Percentiles rank a stretch among this genome's conserved stretches.
phyloP scores from a whole-genome alignment of 306 rosid species.

The Medicago lupulina region DNA sequence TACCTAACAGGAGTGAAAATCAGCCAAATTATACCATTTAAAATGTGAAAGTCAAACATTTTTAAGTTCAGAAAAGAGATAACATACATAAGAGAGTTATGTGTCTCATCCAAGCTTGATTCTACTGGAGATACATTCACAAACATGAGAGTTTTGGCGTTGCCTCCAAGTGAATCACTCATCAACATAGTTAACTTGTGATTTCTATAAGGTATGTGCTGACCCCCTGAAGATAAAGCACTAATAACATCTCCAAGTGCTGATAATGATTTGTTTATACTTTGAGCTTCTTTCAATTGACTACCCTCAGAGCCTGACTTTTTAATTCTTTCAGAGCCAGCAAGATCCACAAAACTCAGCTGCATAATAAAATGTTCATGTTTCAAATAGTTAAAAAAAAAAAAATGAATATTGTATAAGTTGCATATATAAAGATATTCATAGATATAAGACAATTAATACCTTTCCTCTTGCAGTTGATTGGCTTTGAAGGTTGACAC shows the following conservation, averaged over 20 bases:
- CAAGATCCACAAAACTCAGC: slow-evolving; percentile 99
- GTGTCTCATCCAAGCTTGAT: slow-evolving; percentile 89
- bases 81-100: slow-evolving; percentile 86
- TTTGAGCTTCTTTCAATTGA: slow-evolving; percentile 96
- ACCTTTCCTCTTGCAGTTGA: slow-evolving; percentile 95
- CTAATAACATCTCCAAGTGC: slow-evolving; percentile 95
- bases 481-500: slow-evolving; percentile 92
- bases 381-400: slow-evolving; percentile 10
- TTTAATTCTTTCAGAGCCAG: slow-evolving; percentile 93
- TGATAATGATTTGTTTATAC: slow-evolving; percentile 95
- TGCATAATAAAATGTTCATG: slow-evolving; percentile 37
- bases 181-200: slow-evolving; percentile 95
- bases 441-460: slow-evolving; percentile 24
- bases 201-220: slow-evolving; percentile 93
- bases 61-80: not conserved
- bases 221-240: slow-evolving; percentile 83
- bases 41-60: not conserved
- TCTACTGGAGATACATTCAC: slow-evolving; percentile 89
- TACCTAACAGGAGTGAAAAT: slow-evolving; percentile 55
- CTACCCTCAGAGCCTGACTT: slow-evolving; percentile 90
- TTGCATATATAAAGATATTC: not conserved
- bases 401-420: slow-evolving; percentile 2
- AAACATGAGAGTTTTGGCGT: slow-evolving; percentile 96
- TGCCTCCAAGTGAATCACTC: slow-evolving; percentile 98
- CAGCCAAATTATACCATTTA: not conserved